Base-by-base conservation (phyloP, 2,329 filamentous ascomycete species). In the Didymella pomorum region DNA sequence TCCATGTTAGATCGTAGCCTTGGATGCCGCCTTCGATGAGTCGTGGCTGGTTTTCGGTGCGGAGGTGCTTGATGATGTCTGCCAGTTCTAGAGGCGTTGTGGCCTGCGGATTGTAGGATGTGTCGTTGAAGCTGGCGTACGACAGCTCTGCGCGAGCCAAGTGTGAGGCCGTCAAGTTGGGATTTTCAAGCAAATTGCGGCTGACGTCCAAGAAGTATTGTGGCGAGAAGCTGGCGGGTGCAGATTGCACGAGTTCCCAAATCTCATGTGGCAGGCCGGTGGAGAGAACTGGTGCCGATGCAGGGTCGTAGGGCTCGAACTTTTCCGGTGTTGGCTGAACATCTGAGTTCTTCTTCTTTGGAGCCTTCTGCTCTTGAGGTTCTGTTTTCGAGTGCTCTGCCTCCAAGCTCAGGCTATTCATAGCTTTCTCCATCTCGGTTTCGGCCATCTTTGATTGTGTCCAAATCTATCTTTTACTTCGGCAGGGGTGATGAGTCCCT, bases 101-200 rank as follows among this genome's bases (percentile, higher is more conserved):
- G 20, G 72, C 69, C 4, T 70, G 59, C 2, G 70, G 68, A 23
- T 76, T 73, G 35, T 75, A 77, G 1, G 75, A 69, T 10, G 71
- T 70, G 63, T 75, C 76, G 12, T 71, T 71, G 56, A 79, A 73
- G 60, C 77, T 79, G 63, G 88, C 84, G 57, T 86, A 83, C 25
- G 90, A 81, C 25, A 94, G 87, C 69, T 95, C 91, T 45, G 91
- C 91, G 28, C 91, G 86, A 69, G 93, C 91, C 1, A 95, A 81
- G 83, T 89, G 90, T 16, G 84, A 87, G 0, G 90, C 91, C 64
- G 92, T 92, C 76, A 92, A 82, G 65, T 95, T 94, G 0, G 91
- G 91, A 68, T 94, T 93, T 65, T 84, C 84, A 63, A 94, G 85
- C 56, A 93, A 80, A 69, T 93, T 92, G 66, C 87, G 78, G 86